Evolutionary conservation across 2,329 filamentous ascomycete species (phyloP), one percentile per base, ranked within the genome.

Genomic region (Diplocarpon mali): DNA sequence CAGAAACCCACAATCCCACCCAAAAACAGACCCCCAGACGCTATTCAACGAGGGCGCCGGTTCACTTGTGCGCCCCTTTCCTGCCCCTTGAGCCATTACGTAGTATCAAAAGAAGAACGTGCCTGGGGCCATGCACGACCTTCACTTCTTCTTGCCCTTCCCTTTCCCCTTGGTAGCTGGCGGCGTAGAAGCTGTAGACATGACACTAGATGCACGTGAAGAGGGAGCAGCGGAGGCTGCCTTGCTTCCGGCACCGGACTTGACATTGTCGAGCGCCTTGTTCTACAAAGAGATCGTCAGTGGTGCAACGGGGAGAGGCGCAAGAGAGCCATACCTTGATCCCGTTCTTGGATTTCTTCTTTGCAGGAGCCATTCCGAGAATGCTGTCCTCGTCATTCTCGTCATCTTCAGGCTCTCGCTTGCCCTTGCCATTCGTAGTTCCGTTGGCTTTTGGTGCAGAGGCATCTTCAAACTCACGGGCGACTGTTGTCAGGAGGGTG

Each of bases 331-430:
- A 45, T 62, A 65, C 62, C 77, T 94, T 93, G 50, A 88, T 83
- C 42, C 81, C 81, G 57, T 85, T 86, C 73, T 93, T 93, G 13
- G 80, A 74, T 76, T 93, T 95, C 75, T 96, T 96, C 76, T 94
- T 95, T 1, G 81, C 80, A n/a, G 88, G 87, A 1, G 79, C 80
- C 63, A 84, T 79, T 35, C 85, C 85, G 43, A 92, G 73, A 42
- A 89, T 78, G 50, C 80, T 83, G 47, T 85, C 83, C 56, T 92
- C 85, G 45, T 89, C 86, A 41, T 92, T 87, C 48, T 87, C 83
- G 34, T 92, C 87, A 37, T 90, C 87, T 6, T 84, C 83, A 2
- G 68, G 69, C 58, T 85, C 82, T 55, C 86, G 79, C 69, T 92
- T 92, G 30, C 75, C 72, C 55, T 75, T 81, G 50, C 79, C 80